Conservation (phyloP, 176 grass and related monocot genomes). For the Panicum miliaceum region DNA sequence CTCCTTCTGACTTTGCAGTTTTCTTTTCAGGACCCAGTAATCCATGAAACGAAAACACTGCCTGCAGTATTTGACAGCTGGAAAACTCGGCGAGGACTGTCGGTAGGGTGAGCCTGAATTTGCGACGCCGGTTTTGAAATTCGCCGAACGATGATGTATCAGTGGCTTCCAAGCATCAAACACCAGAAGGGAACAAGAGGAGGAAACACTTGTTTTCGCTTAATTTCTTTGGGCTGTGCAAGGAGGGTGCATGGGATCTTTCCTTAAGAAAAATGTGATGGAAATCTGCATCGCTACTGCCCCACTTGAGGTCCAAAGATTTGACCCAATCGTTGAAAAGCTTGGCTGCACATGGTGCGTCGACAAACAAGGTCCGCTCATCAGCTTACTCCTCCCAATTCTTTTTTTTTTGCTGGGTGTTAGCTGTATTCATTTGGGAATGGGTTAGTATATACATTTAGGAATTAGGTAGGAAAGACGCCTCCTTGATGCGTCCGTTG, state of each 20-base stretch:
- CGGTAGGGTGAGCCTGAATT: background rate
- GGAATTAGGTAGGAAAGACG: conserved; percentile 61
- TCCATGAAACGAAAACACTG: conserved; percentile 37
- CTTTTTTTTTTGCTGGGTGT: background rate
- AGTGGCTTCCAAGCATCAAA: conserved; percentile 67
- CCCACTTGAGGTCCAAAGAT: conserved; percentile 47
- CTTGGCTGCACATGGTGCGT: conserved; percentile 44
- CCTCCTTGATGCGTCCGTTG: conserved; percentile 54
- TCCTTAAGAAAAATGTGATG: conserved; percentile 55
- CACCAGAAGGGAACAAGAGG: conserved; percentile 37
- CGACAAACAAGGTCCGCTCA: conserved; percentile 40
- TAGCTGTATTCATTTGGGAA: conserved; percentile 46
- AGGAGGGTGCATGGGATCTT: conserved; percentile 32
- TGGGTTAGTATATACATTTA: conserved; percentile 8
- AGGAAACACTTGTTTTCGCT: conserved; percentile 32
- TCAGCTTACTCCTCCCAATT: conserved; percentile 1
- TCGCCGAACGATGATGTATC: conserved; percentile 16
- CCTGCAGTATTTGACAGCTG: conserved; percentile 29
- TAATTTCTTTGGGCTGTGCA: conserved; percentile 14
- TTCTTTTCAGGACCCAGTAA: conserved; percentile 40
- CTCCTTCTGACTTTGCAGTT: conserved; percentile 41
- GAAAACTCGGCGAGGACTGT: conserved; percentile 22
- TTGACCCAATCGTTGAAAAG: conserved; percentile 75
- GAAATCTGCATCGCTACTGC: conserved; percentile 42
- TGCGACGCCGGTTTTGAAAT: background rate